These are phyloP conservation scores for Suillus subaureus DNA, from an alignment of 768 basidiomycete genomes.

Conservation along the genomic window DNA sequence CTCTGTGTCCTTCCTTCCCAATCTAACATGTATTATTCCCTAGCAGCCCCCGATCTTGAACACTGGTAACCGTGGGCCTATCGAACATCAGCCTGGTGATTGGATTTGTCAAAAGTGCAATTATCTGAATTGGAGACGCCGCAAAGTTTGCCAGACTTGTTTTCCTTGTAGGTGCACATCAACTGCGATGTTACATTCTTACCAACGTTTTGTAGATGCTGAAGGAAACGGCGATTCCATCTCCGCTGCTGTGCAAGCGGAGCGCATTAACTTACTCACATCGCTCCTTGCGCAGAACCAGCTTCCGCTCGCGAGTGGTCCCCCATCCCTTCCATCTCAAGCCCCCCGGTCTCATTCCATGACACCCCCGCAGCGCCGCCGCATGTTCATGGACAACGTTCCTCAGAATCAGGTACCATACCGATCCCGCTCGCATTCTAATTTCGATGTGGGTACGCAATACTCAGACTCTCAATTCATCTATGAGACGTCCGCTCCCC, in stretches of 20 bases:
- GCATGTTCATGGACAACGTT: constrained; percentile 41
- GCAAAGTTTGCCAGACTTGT: constrained; percentile 91
- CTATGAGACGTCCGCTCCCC: constrained; percentile 66
- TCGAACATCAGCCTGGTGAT: constrained; percentile 82
- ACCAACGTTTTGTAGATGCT: constrained; percentile 52
- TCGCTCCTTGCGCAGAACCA: constrained; percentile 68
- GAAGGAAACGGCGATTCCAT: constrained; percentile 90
- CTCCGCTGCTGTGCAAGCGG: constrained; percentile 81
- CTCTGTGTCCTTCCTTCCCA: background rate
- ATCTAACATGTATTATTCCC: constrained; percentile 4
- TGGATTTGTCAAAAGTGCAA: constrained; percentile 86
- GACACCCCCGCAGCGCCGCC: constrained; percentile 48
- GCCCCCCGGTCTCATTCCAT: constrained; percentile 44
- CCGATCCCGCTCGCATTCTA: constrained; percentile 48
- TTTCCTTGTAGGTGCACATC: constrained; percentile 64
- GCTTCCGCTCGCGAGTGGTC: constrained; percentile 25
- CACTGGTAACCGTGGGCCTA: constrained; percentile 86
- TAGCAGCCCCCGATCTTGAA: constrained; percentile 87
- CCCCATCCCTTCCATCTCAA: constrained; percentile 20
- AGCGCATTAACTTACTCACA: constrained; percentile 79
- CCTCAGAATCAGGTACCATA: constrained; percentile 38
- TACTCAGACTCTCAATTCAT: constrained; percentile 54
- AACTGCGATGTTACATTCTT: constrained; percentile 13
- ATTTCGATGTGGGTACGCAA: constrained; percentile 48
- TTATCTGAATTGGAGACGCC: constrained; percentile 84